These are phyloP conservation scores for Avena atlantica DNA, from an alignment of 176 grass and related monocot genomes.

Conservation along the genomic window DNA sequence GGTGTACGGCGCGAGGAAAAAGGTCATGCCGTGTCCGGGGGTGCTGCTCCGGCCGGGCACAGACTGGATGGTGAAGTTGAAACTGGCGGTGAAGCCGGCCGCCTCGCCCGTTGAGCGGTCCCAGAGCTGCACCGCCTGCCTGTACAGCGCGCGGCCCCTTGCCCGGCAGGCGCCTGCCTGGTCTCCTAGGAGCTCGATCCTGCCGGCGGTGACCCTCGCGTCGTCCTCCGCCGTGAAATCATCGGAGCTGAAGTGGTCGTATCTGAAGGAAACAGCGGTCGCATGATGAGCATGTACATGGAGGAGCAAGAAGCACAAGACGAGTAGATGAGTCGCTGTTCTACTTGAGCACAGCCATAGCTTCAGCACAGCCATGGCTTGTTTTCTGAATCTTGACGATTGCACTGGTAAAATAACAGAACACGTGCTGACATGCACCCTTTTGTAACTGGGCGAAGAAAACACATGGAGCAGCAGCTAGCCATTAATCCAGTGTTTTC, in stretches of 20 bases:
- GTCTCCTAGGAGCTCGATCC: neutral
- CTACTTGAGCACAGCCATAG: neutral
- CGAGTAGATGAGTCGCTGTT: neutral
- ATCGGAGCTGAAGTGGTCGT: neutral
- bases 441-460: neutral
- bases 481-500: too few relatives aligned
- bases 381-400: neutral
- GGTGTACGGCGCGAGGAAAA: conserved; percentile 57
- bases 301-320: conserved; percentile 6
- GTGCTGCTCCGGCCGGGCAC: neutral
- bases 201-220: neutral
- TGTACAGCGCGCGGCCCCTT: neutral
- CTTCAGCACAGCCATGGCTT: neutral
- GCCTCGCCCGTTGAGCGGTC: neutral
- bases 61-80: conserved; percentile 10
- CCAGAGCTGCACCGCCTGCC: neutral
- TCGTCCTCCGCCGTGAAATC: neutral
- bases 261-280: neutral
- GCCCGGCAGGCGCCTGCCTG: neutral
- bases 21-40: conserved; percentile 48
- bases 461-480: neutral
- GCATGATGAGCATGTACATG: neutral
- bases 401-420: neutral
- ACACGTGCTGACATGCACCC: neutral
- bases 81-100: neutral